Percentiles rank a stretch among this genome's conserved stretches.
These are phyloP conservation scores for Magnaporthiopsis poae DNA, from an alignment of 2,329 filamentous ascomycete species.

Conservation along the genomic window DNA sequence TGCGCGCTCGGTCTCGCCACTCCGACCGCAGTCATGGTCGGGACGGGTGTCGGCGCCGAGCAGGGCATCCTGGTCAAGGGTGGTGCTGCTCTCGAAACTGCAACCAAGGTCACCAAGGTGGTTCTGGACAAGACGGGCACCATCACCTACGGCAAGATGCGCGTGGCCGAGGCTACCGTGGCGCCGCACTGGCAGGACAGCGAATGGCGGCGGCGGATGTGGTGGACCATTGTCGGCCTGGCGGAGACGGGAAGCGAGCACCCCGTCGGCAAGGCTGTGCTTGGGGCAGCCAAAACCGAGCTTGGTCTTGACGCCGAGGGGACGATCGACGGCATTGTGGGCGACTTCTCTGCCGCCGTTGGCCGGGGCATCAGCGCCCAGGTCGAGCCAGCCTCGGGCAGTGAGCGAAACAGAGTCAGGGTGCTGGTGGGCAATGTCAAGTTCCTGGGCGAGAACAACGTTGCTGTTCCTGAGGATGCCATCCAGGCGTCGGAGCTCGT, in stretches of 20 bases:
- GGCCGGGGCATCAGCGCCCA: conserved; percentile 75
- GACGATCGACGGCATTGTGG: conserved; percentile 70
- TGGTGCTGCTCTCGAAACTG: conserved; percentile 79
- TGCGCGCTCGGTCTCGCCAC: conserved; percentile 93
- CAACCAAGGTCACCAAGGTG: conserved; percentile 80
- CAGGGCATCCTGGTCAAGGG: conserved; percentile 97
- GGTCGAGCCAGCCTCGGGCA: conserved; percentile 64
- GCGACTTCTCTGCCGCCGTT: conserved; percentile 73
- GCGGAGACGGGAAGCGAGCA: conserved; percentile 94
- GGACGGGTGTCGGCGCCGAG: conserved; percentile 90
- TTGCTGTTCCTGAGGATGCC: conserved; percentile 55
- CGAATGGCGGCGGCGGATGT: conserved; percentile 61
- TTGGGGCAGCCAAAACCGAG: conserved; percentile 63
- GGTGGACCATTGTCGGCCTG: conserved; percentile 95
- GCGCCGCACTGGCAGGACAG: conserved; percentile 59
- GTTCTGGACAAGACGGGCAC: conserved; percentile 96
- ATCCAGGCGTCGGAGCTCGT: conserved; percentile 53
- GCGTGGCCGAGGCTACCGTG: conserved; percentile 63
- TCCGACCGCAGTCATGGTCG: conserved; percentile 96
- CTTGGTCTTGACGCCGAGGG: conserved; percentile 63
- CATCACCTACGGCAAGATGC: conserved; percentile 91
- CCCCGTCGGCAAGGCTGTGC: conserved; percentile 82
- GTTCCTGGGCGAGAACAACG: conserved; percentile 62
- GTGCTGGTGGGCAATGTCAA: conserved; percentile 76
- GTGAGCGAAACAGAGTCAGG: conserved; percentile 61